phyloP scores from a whole-genome alignment of 2,329 filamentous ascomycete genomes.

The Alternaria postmessia region DNA sequence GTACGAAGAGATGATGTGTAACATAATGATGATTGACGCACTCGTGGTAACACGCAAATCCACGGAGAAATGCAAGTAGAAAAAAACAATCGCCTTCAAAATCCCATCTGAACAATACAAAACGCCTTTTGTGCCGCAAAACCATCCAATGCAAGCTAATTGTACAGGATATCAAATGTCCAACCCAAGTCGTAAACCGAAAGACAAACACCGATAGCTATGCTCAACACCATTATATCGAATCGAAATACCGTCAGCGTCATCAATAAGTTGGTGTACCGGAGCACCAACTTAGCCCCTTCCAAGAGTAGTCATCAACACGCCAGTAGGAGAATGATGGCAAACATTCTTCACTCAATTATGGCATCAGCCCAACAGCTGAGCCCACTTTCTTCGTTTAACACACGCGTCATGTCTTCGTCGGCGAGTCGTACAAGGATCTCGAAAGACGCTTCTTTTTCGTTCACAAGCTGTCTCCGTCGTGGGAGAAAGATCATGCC shows the following conservation, averaged over 20 bases:
- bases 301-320: constrained; percentile 12
- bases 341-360: constrained; percentile 22
- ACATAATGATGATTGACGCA: neutral
- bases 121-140: neutral
- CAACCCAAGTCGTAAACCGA: constrained; percentile 27
- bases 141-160: constrained; percentile 29
- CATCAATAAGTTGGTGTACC: constrained; percentile 24
- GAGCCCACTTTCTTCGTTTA: constrained; percentile 41
- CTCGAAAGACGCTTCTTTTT: constrained; percentile 44
- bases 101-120: neutral
- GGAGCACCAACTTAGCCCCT: constrained; percentile 21
- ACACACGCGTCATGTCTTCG: constrained; percentile 44
- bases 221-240: constrained; percentile 23
- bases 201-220: constrained; percentile 26
- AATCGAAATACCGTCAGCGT: constrained; percentile 12
- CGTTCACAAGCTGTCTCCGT: constrained; percentile 30
- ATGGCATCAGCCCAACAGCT: constrained; percentile 40
- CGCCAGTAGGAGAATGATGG: constrained; percentile 1
- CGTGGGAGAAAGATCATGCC: constrained; percentile 49
- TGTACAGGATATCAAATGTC: constrained; percentile 49
- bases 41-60: neutral
- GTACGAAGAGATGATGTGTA: neutral
- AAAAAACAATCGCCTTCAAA: neutral
- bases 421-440: constrained; percentile 44
- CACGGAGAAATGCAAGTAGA: neutral